Evolutionary conservation across 1,284 basidiomycete genomes (phyloP).

Genomic region (Vanrija pseudolonga): DNA sequence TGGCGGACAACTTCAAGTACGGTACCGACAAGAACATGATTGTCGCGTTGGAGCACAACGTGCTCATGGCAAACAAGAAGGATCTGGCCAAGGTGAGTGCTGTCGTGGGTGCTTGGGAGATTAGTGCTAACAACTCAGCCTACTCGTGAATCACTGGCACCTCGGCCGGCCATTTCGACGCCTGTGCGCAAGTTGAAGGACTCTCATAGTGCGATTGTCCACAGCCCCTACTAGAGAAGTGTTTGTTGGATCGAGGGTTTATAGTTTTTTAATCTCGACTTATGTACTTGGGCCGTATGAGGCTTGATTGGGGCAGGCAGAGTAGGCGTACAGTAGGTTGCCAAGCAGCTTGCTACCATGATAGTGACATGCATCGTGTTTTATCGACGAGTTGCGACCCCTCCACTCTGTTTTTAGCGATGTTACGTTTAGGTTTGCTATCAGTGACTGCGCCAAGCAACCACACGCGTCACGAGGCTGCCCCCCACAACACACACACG

Average conservation of each 20-base stretch:
- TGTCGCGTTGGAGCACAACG: slow-evolving; percentile 91
- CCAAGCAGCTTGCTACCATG: too few relatives aligned
- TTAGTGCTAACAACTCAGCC: neutral
- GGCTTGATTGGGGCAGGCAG: neutral
- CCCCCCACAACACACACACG: too few relatives aligned
- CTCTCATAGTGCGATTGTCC: slow-evolving; percentile 39
- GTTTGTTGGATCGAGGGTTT: neutral
- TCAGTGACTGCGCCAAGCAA: too few relatives aligned
- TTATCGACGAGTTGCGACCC: too few relatives aligned
- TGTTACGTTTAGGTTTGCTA: too few relatives aligned
- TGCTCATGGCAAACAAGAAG: slow-evolving; percentile 90
- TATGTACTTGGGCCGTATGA: slow-evolving; percentile 2
- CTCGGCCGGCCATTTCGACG: slow-evolving; percentile 18
- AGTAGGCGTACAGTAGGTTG: too few relatives aligned
- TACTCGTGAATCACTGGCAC: slow-evolving; percentile 10
- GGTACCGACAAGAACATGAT: slow-evolving; percentile 94
- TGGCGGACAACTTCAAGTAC: slow-evolving; percentile 94
- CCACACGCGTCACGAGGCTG: too few relatives aligned
- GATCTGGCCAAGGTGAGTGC: slow-evolving; percentile 61
- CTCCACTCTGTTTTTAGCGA: too few relatives aligned
- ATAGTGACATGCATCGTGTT: too few relatives aligned
- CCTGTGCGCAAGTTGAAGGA: slow-evolving; percentile 29
- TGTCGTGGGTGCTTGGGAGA: neutral
- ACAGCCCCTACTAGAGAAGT: slow-evolving; percentile 38
- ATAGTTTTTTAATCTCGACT: neutral